phyloP scores from a whole-genome alignment of 2,329 filamentous ascomycete genomes.

The Dactylellina haptotyla region DNA sequence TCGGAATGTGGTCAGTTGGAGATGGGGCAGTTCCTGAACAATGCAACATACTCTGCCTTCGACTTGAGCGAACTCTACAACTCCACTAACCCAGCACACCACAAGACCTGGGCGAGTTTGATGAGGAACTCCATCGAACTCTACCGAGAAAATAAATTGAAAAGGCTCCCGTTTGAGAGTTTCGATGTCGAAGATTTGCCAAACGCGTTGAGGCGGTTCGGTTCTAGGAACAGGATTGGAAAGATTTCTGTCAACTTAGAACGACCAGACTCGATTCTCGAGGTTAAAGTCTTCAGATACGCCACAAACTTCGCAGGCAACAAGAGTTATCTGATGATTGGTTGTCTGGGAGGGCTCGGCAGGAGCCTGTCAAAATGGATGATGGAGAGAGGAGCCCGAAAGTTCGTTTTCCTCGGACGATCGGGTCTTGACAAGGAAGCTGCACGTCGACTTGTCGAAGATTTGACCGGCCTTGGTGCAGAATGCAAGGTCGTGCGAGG shows the following conservation, averaged over 20 bases:
- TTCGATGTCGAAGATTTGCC: slow-evolving; percentile 6
- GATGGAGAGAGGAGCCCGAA: slow-evolving; percentile 65
- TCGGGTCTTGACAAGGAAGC: slow-evolving; percentile 57
- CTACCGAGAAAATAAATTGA: slow-evolving; percentile 14
- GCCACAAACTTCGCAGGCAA: slow-evolving; percentile 40
- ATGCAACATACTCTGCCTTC: slow-evolving; percentile 54
- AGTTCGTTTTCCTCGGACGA: slow-evolving; percentile 66
- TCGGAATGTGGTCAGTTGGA: slow-evolving; percentile 62
- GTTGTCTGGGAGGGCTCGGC: slow-evolving; percentile 67
- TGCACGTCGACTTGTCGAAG: slow-evolving; percentile 55
- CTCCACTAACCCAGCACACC: slow-evolving; percentile 2
- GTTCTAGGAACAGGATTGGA: slow-evolving; percentile 10
- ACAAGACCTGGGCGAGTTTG: neutral
- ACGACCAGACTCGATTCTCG: neutral
- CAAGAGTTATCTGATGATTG: slow-evolving; percentile 66
- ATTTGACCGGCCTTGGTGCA: slow-evolving; percentile 57
- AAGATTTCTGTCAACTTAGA: slow-evolving; percentile 24
- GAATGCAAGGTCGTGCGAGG: slow-evolving; percentile 57
- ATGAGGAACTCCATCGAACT: neutral
- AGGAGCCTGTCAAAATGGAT: slow-evolving; percentile 66
- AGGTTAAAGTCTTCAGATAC: slow-evolving; percentile 9
- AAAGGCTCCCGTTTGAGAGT: neutral
- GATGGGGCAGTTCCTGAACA: slow-evolving; percentile 63
- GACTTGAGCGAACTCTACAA: slow-evolving; percentile 16
- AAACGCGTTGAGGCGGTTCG: neutral